A percentile compares a stretch with the other conserved stretches of the same genome.
Conservation (phyloP, 257 asterid genomes). For the Jacaranda copaia region DNA sequence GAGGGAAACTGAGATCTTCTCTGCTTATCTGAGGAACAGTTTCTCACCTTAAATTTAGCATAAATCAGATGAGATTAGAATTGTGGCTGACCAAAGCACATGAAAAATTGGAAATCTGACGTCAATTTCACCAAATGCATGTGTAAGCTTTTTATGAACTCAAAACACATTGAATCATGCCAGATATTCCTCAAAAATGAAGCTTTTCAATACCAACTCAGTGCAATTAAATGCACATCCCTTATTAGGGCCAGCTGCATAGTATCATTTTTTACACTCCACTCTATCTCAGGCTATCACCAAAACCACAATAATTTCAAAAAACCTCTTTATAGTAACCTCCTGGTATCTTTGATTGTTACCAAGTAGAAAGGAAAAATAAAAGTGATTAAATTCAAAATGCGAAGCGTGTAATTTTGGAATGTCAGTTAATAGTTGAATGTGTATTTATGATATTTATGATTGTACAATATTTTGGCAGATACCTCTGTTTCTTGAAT, state of each 20-base stretch:
- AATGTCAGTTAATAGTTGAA: slow-evolving; percentile 17
- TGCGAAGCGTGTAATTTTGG: slow-evolving; percentile 9
- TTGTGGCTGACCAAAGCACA: slow-evolving; percentile 8
- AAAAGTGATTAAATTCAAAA: not conserved
- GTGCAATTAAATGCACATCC: not conserved
- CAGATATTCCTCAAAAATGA: not conserved
- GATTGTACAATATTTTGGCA: not conserved
- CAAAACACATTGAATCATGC: not conserved
- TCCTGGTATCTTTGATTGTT: not conserved
- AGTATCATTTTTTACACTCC: not conserved
- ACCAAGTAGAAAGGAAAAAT: not conserved
- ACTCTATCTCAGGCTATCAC: slow-evolving; percentile 3
- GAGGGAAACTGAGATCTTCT: slow-evolving; percentile 72
- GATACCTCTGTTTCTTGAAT: slow-evolving; percentile 67
- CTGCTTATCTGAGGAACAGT: slow-evolving; percentile 80
- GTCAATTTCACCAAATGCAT: not conserved
- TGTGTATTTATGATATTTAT: not conserved
- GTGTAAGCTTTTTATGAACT: not conserved
- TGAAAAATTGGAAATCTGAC: not conserved
- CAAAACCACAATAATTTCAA: not conserved
- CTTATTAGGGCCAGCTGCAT: not conserved
- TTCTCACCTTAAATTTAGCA: slow-evolving; percentile 62
- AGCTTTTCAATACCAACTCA: not conserved
- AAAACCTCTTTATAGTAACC: not conserved
- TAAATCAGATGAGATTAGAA: slow-evolving; percentile 31